Percentiles rank a stretch among this genome's conserved stretches.
Conservation (phyloP, 495 filamentous ascomycete genomes). For the Xylaria sp. region DNA sequence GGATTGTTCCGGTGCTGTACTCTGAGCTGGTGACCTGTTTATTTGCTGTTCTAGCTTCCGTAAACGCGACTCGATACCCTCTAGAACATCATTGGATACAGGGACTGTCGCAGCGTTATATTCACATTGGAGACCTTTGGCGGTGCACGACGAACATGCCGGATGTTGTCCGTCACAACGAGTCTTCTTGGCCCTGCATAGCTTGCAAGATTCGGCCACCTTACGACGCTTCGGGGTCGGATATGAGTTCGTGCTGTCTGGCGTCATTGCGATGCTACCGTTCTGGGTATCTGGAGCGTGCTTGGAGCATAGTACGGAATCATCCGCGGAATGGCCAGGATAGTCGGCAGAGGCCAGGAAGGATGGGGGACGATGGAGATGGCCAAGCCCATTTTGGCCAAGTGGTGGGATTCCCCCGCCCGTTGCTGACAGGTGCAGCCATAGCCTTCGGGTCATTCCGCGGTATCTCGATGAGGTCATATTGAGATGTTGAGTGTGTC, state of each 20-base stretch:
- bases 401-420: not conserved
- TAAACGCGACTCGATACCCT: not conserved
- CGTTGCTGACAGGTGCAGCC: not conserved
- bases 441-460: not conserved
- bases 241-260: not conserved
- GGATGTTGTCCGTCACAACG: not conserved
- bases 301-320: not conserved
- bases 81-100: not conserved
- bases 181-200: not conserved
- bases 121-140: not conserved
- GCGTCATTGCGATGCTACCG: not conserved
- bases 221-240: constrained; percentile 1
- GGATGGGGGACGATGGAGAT: not conserved
- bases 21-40: not conserved
- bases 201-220: not conserved
- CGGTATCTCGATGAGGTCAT: not conserved
- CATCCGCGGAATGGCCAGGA: not conserved
- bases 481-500: too few species aligned
- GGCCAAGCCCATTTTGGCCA: not conserved
- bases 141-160: not conserved
- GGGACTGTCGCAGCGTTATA: not conserved
- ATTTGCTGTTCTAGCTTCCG: not conserved
- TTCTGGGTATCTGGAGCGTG: not conserved
- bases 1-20: not conserved
- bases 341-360: not conserved